These are phyloP conservation scores for Scutellaria barbata DNA, from an alignment of 257 asterid genomes.

Conservation along the genomic window DNA sequence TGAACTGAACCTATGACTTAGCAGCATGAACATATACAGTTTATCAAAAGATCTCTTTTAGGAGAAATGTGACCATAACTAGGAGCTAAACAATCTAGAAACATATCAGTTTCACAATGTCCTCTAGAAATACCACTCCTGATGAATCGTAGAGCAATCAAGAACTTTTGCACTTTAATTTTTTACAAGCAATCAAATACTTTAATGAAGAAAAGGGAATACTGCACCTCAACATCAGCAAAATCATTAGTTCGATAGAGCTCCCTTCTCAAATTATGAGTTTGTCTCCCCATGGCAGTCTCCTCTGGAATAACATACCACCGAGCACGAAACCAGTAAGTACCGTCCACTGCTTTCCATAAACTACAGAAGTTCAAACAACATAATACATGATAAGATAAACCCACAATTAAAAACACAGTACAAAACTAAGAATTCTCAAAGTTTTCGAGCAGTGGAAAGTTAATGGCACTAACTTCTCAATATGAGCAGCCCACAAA, in stretches of 20 bases:
- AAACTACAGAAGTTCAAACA: constrained; percentile 40
- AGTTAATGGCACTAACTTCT: constrained; percentile 42
- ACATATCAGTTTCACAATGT: neutral
- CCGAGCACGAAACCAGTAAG: no score
- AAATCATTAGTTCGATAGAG: no score
- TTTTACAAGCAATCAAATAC: no score
- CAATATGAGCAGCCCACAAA: no score
- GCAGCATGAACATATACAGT: neutral
- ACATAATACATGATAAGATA: constrained; percentile 11
- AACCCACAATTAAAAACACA: constrained; percentile 9
- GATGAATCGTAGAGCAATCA: constrained; percentile 6
- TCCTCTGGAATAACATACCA: no score
- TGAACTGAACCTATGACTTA: no score
- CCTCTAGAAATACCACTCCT: neutral
- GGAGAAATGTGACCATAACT: neutral
- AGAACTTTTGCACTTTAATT: neutral
- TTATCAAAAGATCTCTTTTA: neutral
- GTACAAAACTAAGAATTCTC: neutral
- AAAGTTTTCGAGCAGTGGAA: neutral
- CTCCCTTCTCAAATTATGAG: no score
- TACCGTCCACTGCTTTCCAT: no score
- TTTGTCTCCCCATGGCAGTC: no score
- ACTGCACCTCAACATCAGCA: no score
- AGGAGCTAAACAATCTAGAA: constrained; percentile 4
- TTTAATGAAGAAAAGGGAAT: no score